Evolutionary conservation across 352 stramenopile genomes (phyloP).

Genomic region (Achlya hypogyna): DNA sequence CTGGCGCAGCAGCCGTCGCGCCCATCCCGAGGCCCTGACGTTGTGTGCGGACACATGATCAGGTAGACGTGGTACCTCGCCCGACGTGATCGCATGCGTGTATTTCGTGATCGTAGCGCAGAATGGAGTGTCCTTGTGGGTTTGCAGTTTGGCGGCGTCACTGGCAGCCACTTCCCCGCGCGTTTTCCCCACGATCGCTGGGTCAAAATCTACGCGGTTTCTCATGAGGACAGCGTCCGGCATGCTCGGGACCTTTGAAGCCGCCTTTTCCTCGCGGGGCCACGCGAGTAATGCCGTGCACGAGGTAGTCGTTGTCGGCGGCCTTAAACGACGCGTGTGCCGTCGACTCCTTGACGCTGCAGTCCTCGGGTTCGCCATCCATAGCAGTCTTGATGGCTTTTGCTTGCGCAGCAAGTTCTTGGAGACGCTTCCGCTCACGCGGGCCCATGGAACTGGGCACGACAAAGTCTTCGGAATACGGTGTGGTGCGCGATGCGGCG

Average conservation of each 20-base stretch:
- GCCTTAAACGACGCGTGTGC: constrained; percentile 11
- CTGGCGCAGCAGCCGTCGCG: neutral
- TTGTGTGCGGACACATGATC: no score
- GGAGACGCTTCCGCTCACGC: constrained; percentile 4
- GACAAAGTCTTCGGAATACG: constrained; percentile 2
- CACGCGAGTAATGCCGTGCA: constrained; percentile 3
- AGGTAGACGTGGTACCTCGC: constrained; percentile 2
- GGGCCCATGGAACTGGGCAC: neutral
- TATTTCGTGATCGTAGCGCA: constrained; percentile 1
- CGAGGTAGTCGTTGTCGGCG: constrained; percentile 2
- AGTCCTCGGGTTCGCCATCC: neutral
- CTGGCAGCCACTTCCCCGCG: constrained; percentile 1
- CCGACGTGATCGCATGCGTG: constrained; percentile 13
- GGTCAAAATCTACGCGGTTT: neutral
- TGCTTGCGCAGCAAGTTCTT: constrained; percentile 12
- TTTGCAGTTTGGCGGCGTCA: constrained; percentile 8
- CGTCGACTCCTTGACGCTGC: neutral
- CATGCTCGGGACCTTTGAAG: constrained; percentile 9
- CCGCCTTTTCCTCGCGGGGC: constrained; percentile 7
- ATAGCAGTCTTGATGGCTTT: constrained; percentile 7
- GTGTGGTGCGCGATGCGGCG: neutral
- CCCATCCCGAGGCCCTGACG: neutral
- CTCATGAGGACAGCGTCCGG: neutral
- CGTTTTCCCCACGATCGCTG: constrained; percentile 15
- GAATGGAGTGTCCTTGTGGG: neutral